These are phyloP conservation scores for Aciculosporium take DNA, from an alignment of 2,329 filamentous ascomycete genomes.

Conservation along the genomic window DNA sequence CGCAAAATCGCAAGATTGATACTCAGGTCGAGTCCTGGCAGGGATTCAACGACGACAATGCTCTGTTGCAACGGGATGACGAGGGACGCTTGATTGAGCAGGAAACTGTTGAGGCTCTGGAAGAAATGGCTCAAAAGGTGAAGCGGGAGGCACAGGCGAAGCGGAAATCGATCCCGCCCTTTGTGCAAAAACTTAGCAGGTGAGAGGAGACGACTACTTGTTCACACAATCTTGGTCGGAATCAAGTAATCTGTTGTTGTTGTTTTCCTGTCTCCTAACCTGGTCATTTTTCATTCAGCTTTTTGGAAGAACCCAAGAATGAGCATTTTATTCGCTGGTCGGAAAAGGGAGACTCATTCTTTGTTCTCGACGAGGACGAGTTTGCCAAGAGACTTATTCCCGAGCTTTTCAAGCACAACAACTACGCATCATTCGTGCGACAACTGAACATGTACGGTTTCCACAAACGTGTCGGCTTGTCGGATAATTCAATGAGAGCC, in stretches of 20 bases:
- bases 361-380: constrained; percentile 93
- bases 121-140: constrained; percentile 64
- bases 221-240: background rate
- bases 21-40: constrained; percentile 25
- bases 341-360: constrained; percentile 88
- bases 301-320: constrained; percentile 84
- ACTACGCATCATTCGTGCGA: constrained; percentile 90
- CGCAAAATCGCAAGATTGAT: constrained; percentile 26
- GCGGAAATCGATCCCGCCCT: constrained; percentile 89
- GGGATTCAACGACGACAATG: constrained; percentile 27
- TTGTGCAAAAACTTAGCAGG: constrained; percentile 97
- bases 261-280: background rate
- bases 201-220: constrained; percentile 29
- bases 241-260: background rate
- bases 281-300: constrained; percentile 44
- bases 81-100: constrained; percentile 30
- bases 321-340: constrained; percentile 95
- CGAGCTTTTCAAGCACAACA: constrained; percentile 98
- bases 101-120: constrained; percentile 65
- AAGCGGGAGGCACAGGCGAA: constrained; percentile 83
- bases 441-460: constrained; percentile 98
- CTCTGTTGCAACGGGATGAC: constrained; percentile 22
- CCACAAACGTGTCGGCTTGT: constrained; percentile 85
- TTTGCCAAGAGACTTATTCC: constrained; percentile 95
- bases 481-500: constrained; percentile 94